Conservation (phyloP, 202 grass and related monocot genomes). For the Zizania palustris region DNA sequence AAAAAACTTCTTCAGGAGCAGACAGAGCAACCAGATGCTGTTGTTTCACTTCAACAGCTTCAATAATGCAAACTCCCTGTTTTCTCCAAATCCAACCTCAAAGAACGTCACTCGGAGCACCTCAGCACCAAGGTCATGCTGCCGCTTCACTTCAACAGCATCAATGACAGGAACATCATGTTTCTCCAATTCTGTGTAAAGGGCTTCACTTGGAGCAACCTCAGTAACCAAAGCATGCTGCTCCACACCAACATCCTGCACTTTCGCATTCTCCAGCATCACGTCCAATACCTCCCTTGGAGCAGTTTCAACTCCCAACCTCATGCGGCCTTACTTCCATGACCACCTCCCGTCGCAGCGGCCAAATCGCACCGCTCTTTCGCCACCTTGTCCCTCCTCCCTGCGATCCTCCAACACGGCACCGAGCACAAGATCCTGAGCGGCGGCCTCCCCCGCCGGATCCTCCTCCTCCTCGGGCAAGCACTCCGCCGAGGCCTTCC, state of each 20-base stretch:
- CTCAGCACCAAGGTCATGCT: neutral
- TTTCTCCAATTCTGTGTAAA: neutral
- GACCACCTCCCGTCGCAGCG: slow-evolving; percentile 1
- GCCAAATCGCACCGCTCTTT: slow-evolving; percentile 34
- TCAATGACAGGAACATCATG: slow-evolving; percentile 2
- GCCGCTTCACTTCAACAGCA: neutral
- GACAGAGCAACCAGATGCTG: neutral
- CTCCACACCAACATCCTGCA: slow-evolving; percentile 19
- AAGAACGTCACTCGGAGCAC: neutral
- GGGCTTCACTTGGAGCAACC: slow-evolving; percentile 17
- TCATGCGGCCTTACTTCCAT: slow-evolving; percentile 17
- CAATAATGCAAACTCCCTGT: neutral
- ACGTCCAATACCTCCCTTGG: neutral
- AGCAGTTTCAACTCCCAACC: slow-evolving; percentile 1
- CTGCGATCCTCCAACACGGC: slow-evolving; percentile 12
- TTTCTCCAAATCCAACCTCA: neutral
- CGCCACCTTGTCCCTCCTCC: slow-evolving; percentile 37
- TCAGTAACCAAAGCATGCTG: slow-evolving; percentile 29
- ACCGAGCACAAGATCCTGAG: neutral
- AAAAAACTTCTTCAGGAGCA: slow-evolving; percentile 33
- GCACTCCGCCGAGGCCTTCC: slow-evolving; percentile 37
- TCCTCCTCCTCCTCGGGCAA: slow-evolving; percentile 12
- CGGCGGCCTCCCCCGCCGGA: neutral
- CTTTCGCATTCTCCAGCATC: slow-evolving; percentile 29
- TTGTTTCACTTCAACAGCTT: slow-evolving; percentile 29